Evolutionary conservation across 306 rosid genomes (phyloP).

Genomic region (Vicia faba): DNA sequence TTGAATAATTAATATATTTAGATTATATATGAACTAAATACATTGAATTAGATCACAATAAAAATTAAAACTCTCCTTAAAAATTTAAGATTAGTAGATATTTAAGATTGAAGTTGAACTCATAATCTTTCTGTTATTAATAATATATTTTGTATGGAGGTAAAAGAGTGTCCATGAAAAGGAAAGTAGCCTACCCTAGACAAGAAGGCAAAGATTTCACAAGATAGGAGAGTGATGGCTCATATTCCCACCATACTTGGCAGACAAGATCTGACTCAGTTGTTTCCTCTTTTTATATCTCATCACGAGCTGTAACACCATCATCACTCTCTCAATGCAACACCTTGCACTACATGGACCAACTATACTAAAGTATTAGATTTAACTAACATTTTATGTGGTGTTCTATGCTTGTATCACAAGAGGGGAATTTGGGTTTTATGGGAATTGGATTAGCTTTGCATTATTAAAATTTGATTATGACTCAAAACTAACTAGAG

Average conservation of each 20-base stretch:
- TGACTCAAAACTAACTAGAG: neutral
- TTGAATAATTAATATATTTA: too few species aligned
- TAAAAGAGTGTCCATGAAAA: constrained; percentile 43
- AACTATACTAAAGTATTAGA: constrained; percentile 33
- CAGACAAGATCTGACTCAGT: constrained; percentile 53
- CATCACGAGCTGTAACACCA: constrained; percentile 79
- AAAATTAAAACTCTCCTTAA: too few species aligned
- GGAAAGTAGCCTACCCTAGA: constrained; percentile 50
- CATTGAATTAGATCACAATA: too few species aligned
- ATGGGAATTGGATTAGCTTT: constrained; percentile 19
- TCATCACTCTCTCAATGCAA: constrained; percentile 40
- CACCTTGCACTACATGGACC: constrained; percentile 65
- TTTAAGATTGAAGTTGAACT: too few species aligned
- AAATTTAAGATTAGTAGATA: too few species aligned
- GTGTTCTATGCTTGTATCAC: constrained; percentile 18
- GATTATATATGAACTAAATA: too few species aligned
- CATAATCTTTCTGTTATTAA: too few species aligned
- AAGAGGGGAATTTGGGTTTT: constrained; percentile 32
- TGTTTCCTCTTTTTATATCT: constrained; percentile 45
- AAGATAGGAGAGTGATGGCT: constrained; percentile 39
- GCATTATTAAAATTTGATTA: constrained; percentile 30
- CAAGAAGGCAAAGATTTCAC: constrained; percentile 63
- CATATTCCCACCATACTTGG: constrained; percentile 29
- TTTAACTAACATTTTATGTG: constrained; percentile 42
- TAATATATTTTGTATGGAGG: neutral